Percentiles rank a stretch among this genome's conserved stretches.
phyloP scores from a whole-genome alignment of 2,329 filamentous ascomycete species.

The Incumbomyces delicatus region DNA sequence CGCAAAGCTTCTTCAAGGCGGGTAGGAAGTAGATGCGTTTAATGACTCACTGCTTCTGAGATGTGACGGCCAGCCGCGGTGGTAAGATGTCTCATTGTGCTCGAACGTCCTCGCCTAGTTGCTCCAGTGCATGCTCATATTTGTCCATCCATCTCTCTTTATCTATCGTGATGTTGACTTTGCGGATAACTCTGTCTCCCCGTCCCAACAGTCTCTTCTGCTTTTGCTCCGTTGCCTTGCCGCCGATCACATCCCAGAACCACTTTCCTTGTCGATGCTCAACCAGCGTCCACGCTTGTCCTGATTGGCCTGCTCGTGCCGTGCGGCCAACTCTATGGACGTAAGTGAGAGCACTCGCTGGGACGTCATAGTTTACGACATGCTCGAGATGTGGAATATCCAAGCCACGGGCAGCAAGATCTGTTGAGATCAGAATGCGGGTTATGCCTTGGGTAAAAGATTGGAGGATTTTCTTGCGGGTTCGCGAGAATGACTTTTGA shows the following conservation, averaged over 20 bases:
- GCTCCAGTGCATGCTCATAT: constrained; percentile 17
- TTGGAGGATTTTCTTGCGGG: constrained; percentile 59
- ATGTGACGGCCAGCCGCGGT: too few species aligned
- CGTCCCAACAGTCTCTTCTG: constrained; percentile 8
- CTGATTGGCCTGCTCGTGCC: constrained; percentile 75
- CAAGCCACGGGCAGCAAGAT: constrained; percentile 86
- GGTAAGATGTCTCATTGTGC: neutral
- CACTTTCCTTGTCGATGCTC: constrained; percentile 74
- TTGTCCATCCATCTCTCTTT: constrained; percentile 7
- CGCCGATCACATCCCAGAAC: constrained; percentile 79
- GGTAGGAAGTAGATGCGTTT: too few species aligned
- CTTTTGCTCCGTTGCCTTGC: constrained; percentile 24
- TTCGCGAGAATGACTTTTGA: constrained; percentile 47
- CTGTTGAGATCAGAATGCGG: constrained; percentile 86
- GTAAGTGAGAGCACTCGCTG: constrained; percentile 89
- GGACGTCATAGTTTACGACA: constrained; percentile 92
- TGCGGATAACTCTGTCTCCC: constrained; percentile 7
- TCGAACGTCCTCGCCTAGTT: constrained; percentile 12
- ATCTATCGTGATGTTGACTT: constrained; percentile 10
- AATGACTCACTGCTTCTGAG: too few species aligned
- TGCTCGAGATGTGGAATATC: constrained; percentile 88
- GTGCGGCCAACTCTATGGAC: constrained; percentile 95
- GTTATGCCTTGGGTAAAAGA: constrained; percentile 84
- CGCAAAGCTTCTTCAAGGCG: too few species aligned
- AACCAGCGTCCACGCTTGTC: constrained; percentile 75